Base-by-base conservation (phyloP, 2,329 filamentous ascomycete species). In the Zasmidium angulare region DNA sequence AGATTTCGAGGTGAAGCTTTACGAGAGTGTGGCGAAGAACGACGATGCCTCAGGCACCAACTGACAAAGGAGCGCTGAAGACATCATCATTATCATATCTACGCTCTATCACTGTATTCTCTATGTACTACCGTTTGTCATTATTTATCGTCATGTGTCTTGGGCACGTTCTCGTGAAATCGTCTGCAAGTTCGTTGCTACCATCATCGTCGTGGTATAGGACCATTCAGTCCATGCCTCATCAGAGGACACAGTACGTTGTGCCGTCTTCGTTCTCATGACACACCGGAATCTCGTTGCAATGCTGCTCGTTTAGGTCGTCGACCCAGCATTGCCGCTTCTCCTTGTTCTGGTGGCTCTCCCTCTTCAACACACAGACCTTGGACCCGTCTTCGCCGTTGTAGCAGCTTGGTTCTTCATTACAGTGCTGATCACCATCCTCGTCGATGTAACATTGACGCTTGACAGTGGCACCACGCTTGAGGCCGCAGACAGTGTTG, bases 371-470 rank as follows among this genome's bases (percentile, higher is more conserved):
- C 9, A 57, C 50, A 21, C 60, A 62, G 21, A 50, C 31, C 22
- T 46, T 43, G 7, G 50, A 51, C 26, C 60, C 57, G 23, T 62
- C 53, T 9, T 57, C 50, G 19, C 55, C 22, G 1, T 46, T 26
- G 19, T 40, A 31, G 53, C 60, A 59, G 24, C 19, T 43, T 3
- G 57, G 50, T 14, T 22, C 40, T 7, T 20, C n/a, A 21, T n/a
- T 50, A 56, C 56, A 59, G 46, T 46, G n/a, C 20, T 46, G 48
- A 11, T 51, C 22, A 2, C 60, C 56, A n/a, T 51, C 14, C 22
- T 26, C 50, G 46, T 56, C 24, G 43, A 56, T 31, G 21, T 26
- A 53, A 40, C 58, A 60, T 19, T 60, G 58, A 3, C 58, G 48
- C 46, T 60, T 60, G 29, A 29, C 2, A 10, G 12, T 31, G 26